Evolutionary conservation across 1,284 basidiomycete genomes (phyloP).

Genomic region (Phellopilus nigrolimitatus): DNA sequence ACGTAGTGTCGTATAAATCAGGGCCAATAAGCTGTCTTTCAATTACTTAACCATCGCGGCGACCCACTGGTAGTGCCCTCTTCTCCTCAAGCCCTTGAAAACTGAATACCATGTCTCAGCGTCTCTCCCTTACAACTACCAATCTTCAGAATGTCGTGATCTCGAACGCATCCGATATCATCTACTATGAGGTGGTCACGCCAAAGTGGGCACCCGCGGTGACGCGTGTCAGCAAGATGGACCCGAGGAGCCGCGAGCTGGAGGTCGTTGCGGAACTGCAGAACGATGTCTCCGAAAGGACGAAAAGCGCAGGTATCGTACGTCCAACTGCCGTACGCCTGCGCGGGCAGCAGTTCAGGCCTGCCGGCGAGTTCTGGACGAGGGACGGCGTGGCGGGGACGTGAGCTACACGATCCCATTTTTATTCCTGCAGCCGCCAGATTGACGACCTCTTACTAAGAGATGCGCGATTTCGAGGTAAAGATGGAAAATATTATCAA

Average conservation of each 20-base stretch:
- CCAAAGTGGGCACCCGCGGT: constrained; percentile 35
- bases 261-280: constrained; percentile 33
- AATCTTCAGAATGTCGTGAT: constrained; percentile 35
- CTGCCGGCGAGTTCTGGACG: constrained; percentile 29
- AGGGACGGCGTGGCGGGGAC: constrained; percentile 21
- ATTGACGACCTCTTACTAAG: constrained; percentile 20
- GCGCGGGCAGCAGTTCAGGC: constrained; percentile 28
- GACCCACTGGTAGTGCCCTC: background rate
- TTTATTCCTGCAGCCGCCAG: constrained; percentile 1
- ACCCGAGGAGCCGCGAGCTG: constrained; percentile 32
- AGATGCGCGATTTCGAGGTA: constrained; percentile 29
- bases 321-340: constrained; percentile 28
- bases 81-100: background rate
- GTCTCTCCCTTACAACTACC: constrained; percentile 37
- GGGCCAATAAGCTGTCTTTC: background rate
- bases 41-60: background rate
- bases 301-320: too few relatives aligned
- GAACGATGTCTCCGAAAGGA: constrained; percentile 27
- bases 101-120: constrained; percentile 26
- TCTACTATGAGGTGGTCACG: constrained; percentile 41
- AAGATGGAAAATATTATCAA: constrained; percentile 31
- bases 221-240: constrained; percentile 35
- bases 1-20: constrained; percentile 2
- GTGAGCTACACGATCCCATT: background rate
- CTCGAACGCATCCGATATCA: constrained; percentile 34